Conservation (phyloP, 306 rosid species). For the Cotoneaster glaucophyllus region DNA sequence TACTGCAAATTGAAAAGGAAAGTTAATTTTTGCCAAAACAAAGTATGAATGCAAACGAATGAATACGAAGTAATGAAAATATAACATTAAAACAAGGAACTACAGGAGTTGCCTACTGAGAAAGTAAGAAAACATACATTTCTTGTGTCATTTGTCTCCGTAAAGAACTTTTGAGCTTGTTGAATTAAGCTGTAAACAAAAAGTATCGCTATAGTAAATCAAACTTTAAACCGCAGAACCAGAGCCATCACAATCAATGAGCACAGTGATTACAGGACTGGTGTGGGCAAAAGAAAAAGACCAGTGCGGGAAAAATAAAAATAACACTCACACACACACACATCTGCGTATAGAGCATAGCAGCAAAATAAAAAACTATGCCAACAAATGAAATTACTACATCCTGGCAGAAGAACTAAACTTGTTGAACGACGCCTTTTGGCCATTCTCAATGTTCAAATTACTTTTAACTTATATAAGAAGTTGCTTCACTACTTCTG, state of each 20-base stretch:
- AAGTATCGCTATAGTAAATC: conserved; percentile 18
- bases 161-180: conserved; percentile 69
- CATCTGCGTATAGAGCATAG: neutral
- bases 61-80: neutral
- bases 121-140: conserved; percentile 58
- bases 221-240: conserved; percentile 14
- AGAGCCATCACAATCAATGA: conserved; percentile 9
- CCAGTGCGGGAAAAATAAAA: neutral
- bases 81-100: conserved; percentile 9
- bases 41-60: neutral
- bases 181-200: conserved; percentile 80
- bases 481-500: neutral
- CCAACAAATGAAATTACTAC: neutral
- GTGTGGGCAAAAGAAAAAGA: neutral
- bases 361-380: neutral
- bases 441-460: neutral
- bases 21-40: neutral
- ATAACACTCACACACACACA: neutral
- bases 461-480: neutral
- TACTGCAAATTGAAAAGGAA: neutral
- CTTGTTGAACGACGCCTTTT: neutral
- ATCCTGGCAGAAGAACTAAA: neutral
- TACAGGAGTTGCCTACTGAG: conserved; percentile 1
- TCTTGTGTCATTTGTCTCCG: conserved; percentile 74
- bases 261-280: neutral